Evolutionary conservation across 2,329 filamentous ascomycete genomes (phyloP).

Genomic region (Scedosporium aurantiacum): DNA sequence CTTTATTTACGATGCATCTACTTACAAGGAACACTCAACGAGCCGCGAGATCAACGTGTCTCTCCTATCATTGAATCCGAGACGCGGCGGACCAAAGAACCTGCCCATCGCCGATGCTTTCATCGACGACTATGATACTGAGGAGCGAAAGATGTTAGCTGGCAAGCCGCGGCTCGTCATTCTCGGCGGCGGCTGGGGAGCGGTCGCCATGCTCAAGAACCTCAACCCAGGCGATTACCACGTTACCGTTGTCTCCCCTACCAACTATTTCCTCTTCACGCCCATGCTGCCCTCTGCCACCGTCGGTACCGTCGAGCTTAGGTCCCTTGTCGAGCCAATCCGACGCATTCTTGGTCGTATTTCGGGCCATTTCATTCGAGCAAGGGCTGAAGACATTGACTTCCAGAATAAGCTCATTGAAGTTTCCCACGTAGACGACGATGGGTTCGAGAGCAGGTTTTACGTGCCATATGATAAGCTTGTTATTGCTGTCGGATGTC

Average conservation of each 20-base stretch:
- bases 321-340: constrained; percentile 87
- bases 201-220: constrained; percentile 82
- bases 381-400: constrained; percentile 76
- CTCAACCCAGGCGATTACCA: constrained; percentile 88
- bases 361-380: constrained; percentile 81
- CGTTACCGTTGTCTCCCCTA: constrained; percentile 86
- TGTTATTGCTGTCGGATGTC: constrained; percentile 81
- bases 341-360: constrained; percentile 69
- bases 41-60: constrained; percentile 72
- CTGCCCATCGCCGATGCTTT: constrained; percentile 80
- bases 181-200: constrained; percentile 89
- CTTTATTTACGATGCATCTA: constrained; percentile 88
- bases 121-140: constrained; percentile 78
- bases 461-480: constrained; percentile 98
- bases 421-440: constrained; percentile 59
- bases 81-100: constrained; percentile 84
- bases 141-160: constrained; percentile 58
- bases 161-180: constrained; percentile 90
- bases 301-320: constrained; percentile 83
- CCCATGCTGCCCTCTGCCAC: constrained; percentile 97
- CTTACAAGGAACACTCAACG: constrained; percentile 64
- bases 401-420: constrained; percentile 89
- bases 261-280: constrained; percentile 96
- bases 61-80: constrained; percentile 67
- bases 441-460: constrained; percentile 67